These are phyloP conservation scores for Leucoagaricus sp. DNA, from an alignment of 1,284 basidiomycete species.

Conservation along the genomic window DNA sequence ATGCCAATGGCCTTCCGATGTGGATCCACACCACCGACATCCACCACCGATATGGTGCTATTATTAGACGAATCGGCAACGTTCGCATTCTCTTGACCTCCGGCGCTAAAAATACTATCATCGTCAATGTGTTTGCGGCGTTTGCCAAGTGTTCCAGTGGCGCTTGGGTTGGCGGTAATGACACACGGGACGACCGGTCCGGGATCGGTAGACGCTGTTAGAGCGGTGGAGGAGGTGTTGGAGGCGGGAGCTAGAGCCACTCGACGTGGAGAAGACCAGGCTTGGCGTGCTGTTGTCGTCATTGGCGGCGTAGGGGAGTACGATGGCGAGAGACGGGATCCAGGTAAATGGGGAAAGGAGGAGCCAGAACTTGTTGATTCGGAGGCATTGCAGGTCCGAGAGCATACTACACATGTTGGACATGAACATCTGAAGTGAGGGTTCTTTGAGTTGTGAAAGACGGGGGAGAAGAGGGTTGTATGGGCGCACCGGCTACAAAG, in stretches of 20 bases:
- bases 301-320: conserved; percentile 20
- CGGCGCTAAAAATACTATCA: conserved; percentile 12
- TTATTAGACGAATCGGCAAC: not conserved
- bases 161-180: not conserved
- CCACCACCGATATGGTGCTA: not conserved
- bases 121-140: conserved; percentile 29
- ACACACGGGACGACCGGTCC: not conserved
- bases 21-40: conserved; percentile 15
- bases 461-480: not conserved
- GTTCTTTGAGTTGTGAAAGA: too few relatives aligned
- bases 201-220: not conserved
- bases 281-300: too few relatives aligned
- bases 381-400: conserved; percentile 33
- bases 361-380: conserved; percentile 9
- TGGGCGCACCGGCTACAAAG: conserved; percentile 21
- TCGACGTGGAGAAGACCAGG: conserved; percentile 23
- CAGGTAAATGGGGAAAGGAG: conserved; percentile 31
- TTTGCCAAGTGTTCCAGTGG: conserved; percentile 24
- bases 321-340: conserved; percentile 30
- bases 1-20: not conserved
- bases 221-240: conserved; percentile 1
- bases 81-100: not conserved
- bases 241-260: conserved; percentile 25
- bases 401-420: conserved; percentile 34
- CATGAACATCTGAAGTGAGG: conserved; percentile 28